Conservation (phyloP, 2,329 filamentous ascomycete species). For the Xylariaceae sp. region DNA sequence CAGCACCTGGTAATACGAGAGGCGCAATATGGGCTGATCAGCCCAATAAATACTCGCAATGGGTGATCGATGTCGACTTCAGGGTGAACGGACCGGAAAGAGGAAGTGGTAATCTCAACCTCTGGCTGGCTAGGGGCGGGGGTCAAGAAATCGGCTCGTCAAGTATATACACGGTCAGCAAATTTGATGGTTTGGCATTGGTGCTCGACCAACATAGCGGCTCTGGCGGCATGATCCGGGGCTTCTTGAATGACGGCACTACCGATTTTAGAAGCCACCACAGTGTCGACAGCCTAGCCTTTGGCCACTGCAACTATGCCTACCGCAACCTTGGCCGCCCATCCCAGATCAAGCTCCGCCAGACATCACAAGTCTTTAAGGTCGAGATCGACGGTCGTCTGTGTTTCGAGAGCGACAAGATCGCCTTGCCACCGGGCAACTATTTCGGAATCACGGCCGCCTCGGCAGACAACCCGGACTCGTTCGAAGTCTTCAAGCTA, state of each 20-base stretch:
- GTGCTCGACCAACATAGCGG: slow-evolving; percentile 84
- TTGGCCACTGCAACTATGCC: slow-evolving; percentile 86
- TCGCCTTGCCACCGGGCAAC: slow-evolving; percentile 79
- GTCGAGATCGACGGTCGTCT: slow-evolving; percentile 78
- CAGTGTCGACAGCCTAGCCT: slow-evolving; percentile 82
- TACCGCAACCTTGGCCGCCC: slow-evolving; percentile 92
- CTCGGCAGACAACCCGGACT: slow-evolving; percentile 89
- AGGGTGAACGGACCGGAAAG: slow-evolving; percentile 83
- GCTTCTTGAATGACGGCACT: slow-evolving; percentile 90
- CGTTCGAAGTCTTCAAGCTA: slow-evolving; percentile 91
- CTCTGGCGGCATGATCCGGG: slow-evolving; percentile 77
- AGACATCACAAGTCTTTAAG: slow-evolving; percentile 66
- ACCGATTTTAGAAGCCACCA: slow-evolving; percentile 77
- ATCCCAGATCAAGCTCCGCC: slow-evolving; percentile 74
- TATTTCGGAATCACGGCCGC: slow-evolving; percentile 85
- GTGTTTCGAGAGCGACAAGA: slow-evolving; percentile 83
- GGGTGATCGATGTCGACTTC: slow-evolving; percentile 85
- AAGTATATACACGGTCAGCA: slow-evolving; percentile 81
- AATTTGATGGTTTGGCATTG: slow-evolving; percentile 88
- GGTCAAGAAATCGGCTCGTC: slow-evolving; percentile 65
- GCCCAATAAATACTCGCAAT: slow-evolving; percentile 65
- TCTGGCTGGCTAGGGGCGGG: slow-evolving; percentile 84
- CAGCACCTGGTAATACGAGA: slow-evolving; percentile 81
- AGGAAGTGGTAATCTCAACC: slow-evolving; percentile 84
- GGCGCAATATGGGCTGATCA: slow-evolving; percentile 79